phyloP scores from a whole-genome alignment of 768 basidiomycete genomes.

The Hericium alpestre region DNA sequence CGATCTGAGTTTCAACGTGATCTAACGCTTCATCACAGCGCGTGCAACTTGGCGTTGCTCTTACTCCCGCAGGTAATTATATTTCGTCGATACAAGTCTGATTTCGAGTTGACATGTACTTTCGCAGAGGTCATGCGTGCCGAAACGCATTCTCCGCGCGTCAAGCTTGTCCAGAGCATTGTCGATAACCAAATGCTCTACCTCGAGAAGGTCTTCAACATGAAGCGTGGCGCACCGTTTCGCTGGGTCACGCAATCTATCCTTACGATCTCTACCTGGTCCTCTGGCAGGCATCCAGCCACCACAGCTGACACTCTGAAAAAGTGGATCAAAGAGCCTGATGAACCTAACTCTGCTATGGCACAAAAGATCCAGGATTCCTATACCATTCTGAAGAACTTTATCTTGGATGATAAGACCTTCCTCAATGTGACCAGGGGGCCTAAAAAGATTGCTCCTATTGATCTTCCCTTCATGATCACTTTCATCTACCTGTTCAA shows the following conservation, averaged over 20 bases:
- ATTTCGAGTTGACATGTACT: not conserved
- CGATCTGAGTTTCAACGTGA: not conserved
- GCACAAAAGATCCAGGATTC: slow-evolving; percentile 5
- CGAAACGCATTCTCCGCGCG: slow-evolving; percentile 14
- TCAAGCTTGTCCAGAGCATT: slow-evolving; percentile 10
- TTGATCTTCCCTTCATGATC: slow-evolving; percentile 11
- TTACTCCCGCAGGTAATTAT: slow-evolving; percentile 15
- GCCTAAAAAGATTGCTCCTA: slow-evolving; percentile 11
- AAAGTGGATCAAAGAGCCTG: slow-evolving; percentile 35
- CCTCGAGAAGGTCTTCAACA: slow-evolving; percentile 38
- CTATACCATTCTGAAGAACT: slow-evolving; percentile 7
- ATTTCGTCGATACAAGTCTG: not conserved
- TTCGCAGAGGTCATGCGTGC: slow-evolving; percentile 18
- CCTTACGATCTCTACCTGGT: slow-evolving; percentile 37
- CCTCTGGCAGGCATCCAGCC: slow-evolving; percentile 17
- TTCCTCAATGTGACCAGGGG: slow-evolving; percentile 8
- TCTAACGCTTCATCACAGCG: slow-evolving; percentile 11
- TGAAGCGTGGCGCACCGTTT: slow-evolving; percentile 42
- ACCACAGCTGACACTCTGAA: slow-evolving; percentile 31
- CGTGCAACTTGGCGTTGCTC: slow-evolving; percentile 20
- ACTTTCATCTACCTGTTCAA: slow-evolving; percentile 9
- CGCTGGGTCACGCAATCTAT: slow-evolving; percentile 47
- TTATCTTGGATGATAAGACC: not conserved
- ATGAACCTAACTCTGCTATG: slow-evolving; percentile 1
- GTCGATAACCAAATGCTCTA: slow-evolving; percentile 10